Percentiles rank a stretch among this genome's conserved stretches.
Evolutionary conservation across 2,329 filamentous ascomycete genomes (phyloP).

Genomic region (Orbilia javanica): DNA sequence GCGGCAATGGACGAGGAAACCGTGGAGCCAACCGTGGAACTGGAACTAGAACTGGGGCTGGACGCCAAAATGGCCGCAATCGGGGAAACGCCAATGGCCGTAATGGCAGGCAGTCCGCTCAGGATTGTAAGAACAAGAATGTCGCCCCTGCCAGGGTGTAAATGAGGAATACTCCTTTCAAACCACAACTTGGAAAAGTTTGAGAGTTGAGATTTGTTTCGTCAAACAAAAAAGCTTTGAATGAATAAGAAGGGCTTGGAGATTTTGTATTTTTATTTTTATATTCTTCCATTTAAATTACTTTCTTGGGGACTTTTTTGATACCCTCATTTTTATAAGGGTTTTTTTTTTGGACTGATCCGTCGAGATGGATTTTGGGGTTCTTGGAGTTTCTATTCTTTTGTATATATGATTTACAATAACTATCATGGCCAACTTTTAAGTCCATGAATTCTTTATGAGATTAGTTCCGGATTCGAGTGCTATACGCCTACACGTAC

Average conservation of each 20-base stretch:
- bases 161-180: background rate
- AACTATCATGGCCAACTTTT: background rate
- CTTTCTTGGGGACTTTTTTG: slow-evolving; percentile 25
- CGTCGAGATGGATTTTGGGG: slow-evolving; percentile 11
- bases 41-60: background rate
- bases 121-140: slow-evolving; percentile 16
- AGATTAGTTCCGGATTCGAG: background rate
- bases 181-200: background rate
- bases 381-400: background rate
- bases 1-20: no score
- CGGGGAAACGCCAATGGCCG: background rate
- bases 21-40: slow-evolving; percentile 15
- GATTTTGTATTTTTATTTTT: slow-evolving; percentile 13
- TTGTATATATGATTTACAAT: slow-evolving; percentile 11
- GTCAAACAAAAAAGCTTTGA: background rate
- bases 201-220: background rate
- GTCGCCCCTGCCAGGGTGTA: background rate
- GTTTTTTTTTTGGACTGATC: slow-evolving; percentile 11
- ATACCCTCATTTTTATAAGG: background rate
- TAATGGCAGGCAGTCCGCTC: slow-evolving; percentile 1
- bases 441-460: background rate
- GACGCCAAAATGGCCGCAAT: slow-evolving; percentile 5
- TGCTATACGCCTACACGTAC: no score
- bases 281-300: background rate
- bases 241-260: slow-evolving; percentile 9